These are phyloP conservation scores for Helenozyma baotianmanensis DNA, from an alignment of 805 yeast genomes.

Conservation along the genomic window DNA sequence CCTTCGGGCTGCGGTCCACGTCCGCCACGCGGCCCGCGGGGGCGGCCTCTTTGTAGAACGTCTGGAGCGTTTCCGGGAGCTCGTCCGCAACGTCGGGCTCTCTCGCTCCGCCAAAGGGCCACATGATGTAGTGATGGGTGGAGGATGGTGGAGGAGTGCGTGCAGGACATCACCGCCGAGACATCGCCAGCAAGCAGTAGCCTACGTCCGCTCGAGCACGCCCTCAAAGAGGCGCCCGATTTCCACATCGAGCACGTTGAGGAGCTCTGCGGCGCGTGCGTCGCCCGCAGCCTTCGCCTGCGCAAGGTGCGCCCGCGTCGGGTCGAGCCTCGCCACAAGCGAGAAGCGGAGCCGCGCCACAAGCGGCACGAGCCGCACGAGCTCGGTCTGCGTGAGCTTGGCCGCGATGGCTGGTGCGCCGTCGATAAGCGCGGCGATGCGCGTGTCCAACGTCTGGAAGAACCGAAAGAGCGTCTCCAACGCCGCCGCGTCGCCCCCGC, in stretches of 20 bases:
- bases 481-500: neutral
- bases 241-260: constrained; percentile 30
- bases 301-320: constrained; percentile 4
- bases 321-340: constrained; percentile 27
- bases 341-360: constrained; percentile 48
- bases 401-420: constrained; percentile 9
- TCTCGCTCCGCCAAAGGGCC: constrained; percentile 8
- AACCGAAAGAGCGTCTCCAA: constrained; percentile 21
- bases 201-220: constrained; percentile 26
- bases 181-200: too few relatives aligned
- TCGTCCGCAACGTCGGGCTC: constrained; percentile 24
- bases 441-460: constrained; percentile 35
- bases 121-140: too few relatives aligned
- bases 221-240: constrained; percentile 38
- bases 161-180: too few relatives aligned
- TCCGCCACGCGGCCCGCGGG: constrained; percentile 18
- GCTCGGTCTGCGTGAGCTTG: constrained; percentile 43
- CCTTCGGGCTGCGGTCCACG: constrained; percentile 16
- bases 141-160: too few relatives aligned
- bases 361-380: constrained; percentile 48
- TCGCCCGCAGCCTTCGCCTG: neutral
- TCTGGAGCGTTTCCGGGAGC: constrained; percentile 29
- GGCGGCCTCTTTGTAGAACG: constrained; percentile 26
- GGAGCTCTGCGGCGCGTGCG: constrained; percentile 3
- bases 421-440: constrained; percentile 23